Evolutionary conservation across 495 filamentous ascomycete species (phyloP).

Genomic region (Tuber microsphaerosporum): DNA sequence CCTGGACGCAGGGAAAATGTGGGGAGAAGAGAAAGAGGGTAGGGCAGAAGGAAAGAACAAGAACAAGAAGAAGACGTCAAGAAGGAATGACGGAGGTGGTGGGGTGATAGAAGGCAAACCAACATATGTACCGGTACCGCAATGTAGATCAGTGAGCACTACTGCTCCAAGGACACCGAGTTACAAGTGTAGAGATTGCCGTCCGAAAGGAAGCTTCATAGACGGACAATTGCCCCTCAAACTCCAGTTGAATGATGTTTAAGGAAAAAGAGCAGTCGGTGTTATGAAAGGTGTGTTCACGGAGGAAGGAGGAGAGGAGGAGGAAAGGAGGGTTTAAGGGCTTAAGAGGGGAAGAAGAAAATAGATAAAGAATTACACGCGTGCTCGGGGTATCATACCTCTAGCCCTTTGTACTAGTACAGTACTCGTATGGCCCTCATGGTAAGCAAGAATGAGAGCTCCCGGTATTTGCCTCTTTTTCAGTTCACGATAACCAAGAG

Average conservation of each 20-base stretch:
- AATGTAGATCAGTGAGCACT: not conserved
- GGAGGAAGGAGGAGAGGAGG: not conserved
- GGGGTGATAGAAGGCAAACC: not conserved
- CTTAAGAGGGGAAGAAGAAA: not conserved
- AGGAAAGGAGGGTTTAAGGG: not conserved
- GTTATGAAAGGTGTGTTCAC: not conserved
- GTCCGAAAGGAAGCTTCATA: not conserved
- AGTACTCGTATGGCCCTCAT: not conserved
- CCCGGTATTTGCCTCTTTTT: not conserved
- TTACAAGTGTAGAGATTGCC: not conserved
- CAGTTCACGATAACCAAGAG: constrained; percentile 4
- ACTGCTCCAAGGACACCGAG: not conserved
- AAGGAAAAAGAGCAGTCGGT: not conserved
- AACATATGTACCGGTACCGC: not conserved
- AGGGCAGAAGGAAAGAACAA: not conserved
- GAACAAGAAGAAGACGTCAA: not conserved
- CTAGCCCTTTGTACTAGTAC: not conserved
- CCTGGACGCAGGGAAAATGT: not conserved
- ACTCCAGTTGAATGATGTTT: no score
- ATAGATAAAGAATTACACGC: not conserved
- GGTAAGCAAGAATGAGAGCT: not conserved
- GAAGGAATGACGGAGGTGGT: not conserved
- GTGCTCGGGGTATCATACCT: not conserved
- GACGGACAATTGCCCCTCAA: not conserved
- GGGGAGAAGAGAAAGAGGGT: not conserved